Percentiles rank a stretch among this genome's conserved stretches.
These are phyloP conservation scores for Fusarium denticulatum DNA, from an alignment of 2,329 filamentous ascomycete species.

Conservation along the genomic window DNA sequence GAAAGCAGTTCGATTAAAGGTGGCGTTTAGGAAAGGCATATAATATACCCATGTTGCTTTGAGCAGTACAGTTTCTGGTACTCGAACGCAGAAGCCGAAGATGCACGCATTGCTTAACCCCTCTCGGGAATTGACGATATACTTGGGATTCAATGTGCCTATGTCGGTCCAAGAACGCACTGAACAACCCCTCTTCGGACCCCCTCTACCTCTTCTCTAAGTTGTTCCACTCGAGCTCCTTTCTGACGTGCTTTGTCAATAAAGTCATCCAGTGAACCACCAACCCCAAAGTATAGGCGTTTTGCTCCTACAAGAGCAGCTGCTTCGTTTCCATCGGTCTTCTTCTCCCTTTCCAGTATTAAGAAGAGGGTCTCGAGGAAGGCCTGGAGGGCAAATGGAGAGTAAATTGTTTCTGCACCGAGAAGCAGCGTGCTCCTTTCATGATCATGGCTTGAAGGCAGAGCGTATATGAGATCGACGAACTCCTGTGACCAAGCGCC, in stretches of 20 bases:
- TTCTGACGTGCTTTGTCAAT: slow-evolving; percentile 60
- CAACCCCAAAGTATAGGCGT: slow-evolving; percentile 84
- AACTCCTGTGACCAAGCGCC: slow-evolving; percentile 78
- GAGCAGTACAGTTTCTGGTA: background rate
- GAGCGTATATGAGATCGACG: slow-evolving; percentile 64
- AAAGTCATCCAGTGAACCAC: slow-evolving; percentile 83
- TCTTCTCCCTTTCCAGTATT: slow-evolving; percentile 63
- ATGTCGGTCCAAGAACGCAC: slow-evolving; percentile 51
- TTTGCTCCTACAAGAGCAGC: slow-evolving; percentile 79
- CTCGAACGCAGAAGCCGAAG: background rate
- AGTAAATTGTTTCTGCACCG: slow-evolving; percentile 86
- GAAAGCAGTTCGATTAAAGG: background rate
- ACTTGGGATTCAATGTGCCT: slow-evolving; percentile 1
- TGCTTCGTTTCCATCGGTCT: slow-evolving; percentile 53
- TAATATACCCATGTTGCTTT: slow-evolving; percentile 34
- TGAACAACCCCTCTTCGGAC: slow-evolving; percentile 70
- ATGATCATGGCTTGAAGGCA: slow-evolving; percentile 17
- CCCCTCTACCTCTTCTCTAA: slow-evolving; percentile 69
- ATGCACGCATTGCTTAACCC: background rate
- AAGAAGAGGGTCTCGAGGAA: slow-evolving; percentile 75
- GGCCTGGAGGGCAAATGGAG: slow-evolving; percentile 72
- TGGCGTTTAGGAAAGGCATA: slow-evolving; percentile 28
- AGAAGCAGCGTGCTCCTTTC: slow-evolving; percentile 63
- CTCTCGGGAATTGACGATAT: background rate
- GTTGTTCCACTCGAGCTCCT: slow-evolving; percentile 59